Evolutionary conservation across 352 stramenopile genomes (phyloP).

Genomic region (Phytophthora sp.): DNA sequence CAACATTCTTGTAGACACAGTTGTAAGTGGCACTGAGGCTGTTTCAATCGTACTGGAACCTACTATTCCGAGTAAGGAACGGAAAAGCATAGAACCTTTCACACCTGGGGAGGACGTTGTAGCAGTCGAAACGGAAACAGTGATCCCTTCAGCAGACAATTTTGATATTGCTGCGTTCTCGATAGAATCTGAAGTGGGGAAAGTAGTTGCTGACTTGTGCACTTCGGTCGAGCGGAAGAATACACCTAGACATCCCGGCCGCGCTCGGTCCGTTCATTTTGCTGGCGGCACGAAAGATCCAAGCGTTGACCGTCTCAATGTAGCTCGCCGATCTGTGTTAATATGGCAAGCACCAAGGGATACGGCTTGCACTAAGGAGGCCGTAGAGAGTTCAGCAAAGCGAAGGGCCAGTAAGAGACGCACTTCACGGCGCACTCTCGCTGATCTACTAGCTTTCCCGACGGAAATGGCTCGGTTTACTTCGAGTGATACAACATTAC

Average conservation of each 20-base stretch:
- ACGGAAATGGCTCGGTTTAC: slow-evolving; percentile 35
- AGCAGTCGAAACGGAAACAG: neutral
- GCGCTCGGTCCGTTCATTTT: slow-evolving; percentile 24
- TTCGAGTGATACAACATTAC: slow-evolving; percentile 42
- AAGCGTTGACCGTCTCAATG: neutral
- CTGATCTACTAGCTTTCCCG: slow-evolving; percentile 27
- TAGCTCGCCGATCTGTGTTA: slow-evolving; percentile 21
- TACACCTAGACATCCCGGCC: neutral
- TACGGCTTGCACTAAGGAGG: slow-evolving; percentile 21
- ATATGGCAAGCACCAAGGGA: slow-evolving; percentile 25
- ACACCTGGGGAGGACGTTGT: too few relatives aligned
- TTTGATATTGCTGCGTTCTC: neutral
- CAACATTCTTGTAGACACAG: slow-evolving; percentile 6
- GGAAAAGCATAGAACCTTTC: too few relatives aligned
- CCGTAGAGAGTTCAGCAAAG: slow-evolving; percentile 32
- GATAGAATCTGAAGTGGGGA: neutral
- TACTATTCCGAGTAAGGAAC: too few relatives aligned
- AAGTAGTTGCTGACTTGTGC: slow-evolving; percentile 11
- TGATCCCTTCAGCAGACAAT: neutral
- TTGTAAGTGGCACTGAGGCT: neutral
- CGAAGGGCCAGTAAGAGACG: slow-evolving; percentile 35
- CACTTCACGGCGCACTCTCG: slow-evolving; percentile 25
- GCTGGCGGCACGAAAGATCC: neutral
- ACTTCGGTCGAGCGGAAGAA: neutral
- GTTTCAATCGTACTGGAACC: too few relatives aligned